phyloP scores from a whole-genome alignment of 78 protist genomes.

The Dictyostelium firmibasis region DNA sequence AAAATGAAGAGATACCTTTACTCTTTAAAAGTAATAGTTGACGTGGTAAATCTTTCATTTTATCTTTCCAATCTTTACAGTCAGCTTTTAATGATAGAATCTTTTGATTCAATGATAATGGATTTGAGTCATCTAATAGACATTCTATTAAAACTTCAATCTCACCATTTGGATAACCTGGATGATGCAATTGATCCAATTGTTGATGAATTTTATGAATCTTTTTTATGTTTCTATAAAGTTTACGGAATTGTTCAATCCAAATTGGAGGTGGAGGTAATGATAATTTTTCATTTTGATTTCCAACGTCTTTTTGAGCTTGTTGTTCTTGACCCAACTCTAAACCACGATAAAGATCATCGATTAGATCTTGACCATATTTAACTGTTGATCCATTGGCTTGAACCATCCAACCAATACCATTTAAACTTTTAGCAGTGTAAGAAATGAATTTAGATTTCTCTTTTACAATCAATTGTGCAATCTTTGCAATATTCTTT shows the following conservation, averaged over 20 bases:
- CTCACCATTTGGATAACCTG: slow-evolving; percentile 6
- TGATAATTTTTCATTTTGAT: background rate
- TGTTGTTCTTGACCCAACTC: background rate
- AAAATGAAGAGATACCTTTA: slow-evolving; percentile 48
- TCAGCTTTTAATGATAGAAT: background rate
- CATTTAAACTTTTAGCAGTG: background rate
- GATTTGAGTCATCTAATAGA: background rate
- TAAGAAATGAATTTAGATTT: slow-evolving; percentile 10
- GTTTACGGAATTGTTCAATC: background rate
- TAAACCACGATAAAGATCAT: slow-evolving; percentile 18
- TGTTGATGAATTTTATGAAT: slow-evolving; percentile 33
- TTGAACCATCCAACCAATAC: background rate
- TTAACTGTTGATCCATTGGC: background rate
- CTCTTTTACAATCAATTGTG: slow-evolving; percentile 3
- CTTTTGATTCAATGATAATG: slow-evolving; percentile 8
- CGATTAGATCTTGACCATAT: slow-evolving; percentile 28
- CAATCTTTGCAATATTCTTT: slow-evolving; percentile 17
- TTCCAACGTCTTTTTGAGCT: background rate
- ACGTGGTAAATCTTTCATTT: slow-evolving; percentile 2
- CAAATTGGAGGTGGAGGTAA: background rate
- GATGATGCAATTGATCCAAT: slow-evolving; percentile 30
- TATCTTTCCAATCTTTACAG: slow-evolving; percentile 3
- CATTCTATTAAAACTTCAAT: background rate
- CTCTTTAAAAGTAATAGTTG: slow-evolving; percentile 18
- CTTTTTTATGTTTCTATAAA: slow-evolving; percentile 10